Percentiles rank a stretch among this genome's conserved stretches.
phyloP scores from a whole-genome alignment of 768 basidiomycete genomes.

The Amanita exitialis region DNA sequence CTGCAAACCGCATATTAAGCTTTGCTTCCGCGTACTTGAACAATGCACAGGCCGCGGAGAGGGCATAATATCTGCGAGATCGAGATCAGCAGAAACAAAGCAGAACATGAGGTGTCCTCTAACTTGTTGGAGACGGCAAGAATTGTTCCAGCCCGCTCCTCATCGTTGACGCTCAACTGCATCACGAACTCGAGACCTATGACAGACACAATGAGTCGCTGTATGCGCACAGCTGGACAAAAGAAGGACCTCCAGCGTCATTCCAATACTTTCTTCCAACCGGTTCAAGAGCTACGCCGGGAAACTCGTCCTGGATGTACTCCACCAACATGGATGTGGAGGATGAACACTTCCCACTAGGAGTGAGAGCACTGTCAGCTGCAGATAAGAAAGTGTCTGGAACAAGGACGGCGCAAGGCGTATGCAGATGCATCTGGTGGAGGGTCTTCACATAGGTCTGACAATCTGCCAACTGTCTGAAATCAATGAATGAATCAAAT shows the following conservation, averaged over 20 bases:
- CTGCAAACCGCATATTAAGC: slow-evolving; percentile 61
- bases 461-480: slow-evolving; percentile 64
- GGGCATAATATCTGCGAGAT: slow-evolving; percentile 66
- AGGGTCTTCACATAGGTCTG: slow-evolving; percentile 85
- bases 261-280: slow-evolving; percentile 82
- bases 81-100: slow-evolving; percentile 7
- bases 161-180: slow-evolving; percentile 71
- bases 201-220: slow-evolving; percentile 2
- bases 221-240: not conserved
- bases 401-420: slow-evolving; percentile 61
- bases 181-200: slow-evolving; percentile 66
- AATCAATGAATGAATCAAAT: slow-evolving; percentile 1
- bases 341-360: slow-evolving; percentile 31
- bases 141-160: slow-evolving; percentile 72
- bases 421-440: slow-evolving; percentile 76
- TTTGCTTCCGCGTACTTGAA: slow-evolving; percentile 76
- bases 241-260: slow-evolving; percentile 52
- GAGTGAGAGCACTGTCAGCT: slow-evolving; percentile 35
- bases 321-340: slow-evolving; percentile 59
- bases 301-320: slow-evolving; percentile 67
- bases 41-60: slow-evolving; percentile 77
- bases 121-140: slow-evolving; percentile 74
- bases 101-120: slow-evolving; percentile 26
- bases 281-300: slow-evolving; percentile 54
- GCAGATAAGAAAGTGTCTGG: slow-evolving; percentile 73